Evolutionary conservation across 169 alveolate genomes (phyloP), one percentile per base, ranked within the genome.

Genomic region (Theileria luwenshuni): DNA sequence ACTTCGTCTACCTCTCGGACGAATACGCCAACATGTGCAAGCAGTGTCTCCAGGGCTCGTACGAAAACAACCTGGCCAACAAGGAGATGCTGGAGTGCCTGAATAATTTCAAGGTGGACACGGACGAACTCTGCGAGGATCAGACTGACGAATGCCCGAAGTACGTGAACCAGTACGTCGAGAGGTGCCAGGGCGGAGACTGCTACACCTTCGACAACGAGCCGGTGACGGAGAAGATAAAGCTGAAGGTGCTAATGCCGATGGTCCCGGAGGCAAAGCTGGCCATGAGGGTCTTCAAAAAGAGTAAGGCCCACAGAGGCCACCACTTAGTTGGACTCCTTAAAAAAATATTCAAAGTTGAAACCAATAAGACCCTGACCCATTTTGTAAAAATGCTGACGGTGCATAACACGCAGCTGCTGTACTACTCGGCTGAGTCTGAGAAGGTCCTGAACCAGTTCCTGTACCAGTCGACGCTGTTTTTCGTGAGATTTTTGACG

Each of bases 191-290:
- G 30, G 7, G 27, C n/a, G 35, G 54, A 58, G 79, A 60, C 33
- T 76, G 85, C 47, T 45, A 65, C 33, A 65, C 60, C 54, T n/a
- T 76, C 21, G 80, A 76, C 68, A 32, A 25, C 19, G 65, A 25
- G 17, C 28, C 17, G 35, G 23, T 48, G 17, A 19, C 33, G 21
- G 70, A 27, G n/a, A 49, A 38, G n/a, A 41, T 33, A 1, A 25
- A 49, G 51, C 74, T 65, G 48, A 69, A 60, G 42, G 64, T 76
- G 1, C 17, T 38, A 19, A 67, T 76, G 51, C 86, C 86, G 3
- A 27, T 68, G 52, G 68, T 74, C 6, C 68, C 69, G 72, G 80
- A 76, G 67, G 54, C 70, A 41, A 69, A 76, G 32, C 77, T 75
- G 51, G 86, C 86, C 13, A 56, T 76, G 51, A 7, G 32, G 3